Evolutionary conservation across 2,329 filamentous ascomycete species (phyloP).

Genomic region (Colletotrichum trifolii): DNA sequence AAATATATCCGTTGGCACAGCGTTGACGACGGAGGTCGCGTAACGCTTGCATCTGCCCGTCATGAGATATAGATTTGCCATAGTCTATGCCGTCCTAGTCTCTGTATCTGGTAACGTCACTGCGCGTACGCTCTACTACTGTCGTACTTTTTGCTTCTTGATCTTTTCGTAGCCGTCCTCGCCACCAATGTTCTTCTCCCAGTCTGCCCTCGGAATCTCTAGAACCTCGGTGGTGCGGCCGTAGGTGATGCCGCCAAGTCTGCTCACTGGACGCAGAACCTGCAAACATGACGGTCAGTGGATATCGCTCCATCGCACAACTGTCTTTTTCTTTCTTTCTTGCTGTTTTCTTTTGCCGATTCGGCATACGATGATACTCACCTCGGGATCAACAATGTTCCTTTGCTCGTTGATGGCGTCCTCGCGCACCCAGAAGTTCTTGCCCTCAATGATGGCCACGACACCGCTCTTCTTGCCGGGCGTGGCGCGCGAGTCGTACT

Average conservation of each 20-base stretch:
- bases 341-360: too few species aligned
- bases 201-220: constrained; percentile 76
- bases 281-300: constrained; percentile 41
- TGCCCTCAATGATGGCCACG: constrained; percentile 83
- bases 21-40: neutral
- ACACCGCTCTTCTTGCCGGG: constrained; percentile 81
- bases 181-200: constrained; percentile 61
- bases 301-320: too few species aligned
- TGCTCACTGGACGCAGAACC: constrained; percentile 79
- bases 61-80: neutral
- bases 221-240: constrained; percentile 75
- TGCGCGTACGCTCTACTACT: constrained; percentile 36
- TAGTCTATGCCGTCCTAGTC: constrained; percentile 1
- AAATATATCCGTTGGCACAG: constrained; percentile 21
- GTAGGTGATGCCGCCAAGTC: constrained; percentile 90
- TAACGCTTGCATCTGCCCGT: too few species aligned
- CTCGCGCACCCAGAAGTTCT: constrained; percentile 88
- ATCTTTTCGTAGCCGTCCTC: constrained; percentile 68
- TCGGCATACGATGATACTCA: constrained; percentile 49
- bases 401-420: constrained; percentile 85
- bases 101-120: neutral
- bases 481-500: constrained; percentile 79
- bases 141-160: constrained; percentile 54
- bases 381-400: constrained; percentile 77
- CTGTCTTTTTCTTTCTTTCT: too few species aligned